Percentiles rank a stretch among this genome's conserved stretches.
These are phyloP conservation scores for Pseudopithomyces chartarum DNA, from an alignment of 2,329 filamentous ascomycete species.

Conservation along the genomic window DNA sequence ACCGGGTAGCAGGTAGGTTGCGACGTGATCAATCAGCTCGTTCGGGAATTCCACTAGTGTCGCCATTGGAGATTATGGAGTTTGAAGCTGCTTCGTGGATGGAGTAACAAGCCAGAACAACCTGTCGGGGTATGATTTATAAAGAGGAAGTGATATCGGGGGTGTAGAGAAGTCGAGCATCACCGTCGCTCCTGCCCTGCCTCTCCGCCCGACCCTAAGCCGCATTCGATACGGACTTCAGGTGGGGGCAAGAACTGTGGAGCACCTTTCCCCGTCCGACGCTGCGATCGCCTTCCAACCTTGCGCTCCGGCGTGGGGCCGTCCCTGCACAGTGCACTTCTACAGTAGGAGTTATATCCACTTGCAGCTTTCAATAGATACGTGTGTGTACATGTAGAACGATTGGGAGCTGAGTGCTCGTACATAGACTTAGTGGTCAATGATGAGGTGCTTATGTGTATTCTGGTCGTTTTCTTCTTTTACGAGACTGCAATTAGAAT, in stretches of 20 bases:
- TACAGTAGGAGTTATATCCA: no score
- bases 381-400: no score
- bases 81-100: background rate
- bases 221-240: background rate
- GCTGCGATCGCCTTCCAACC: no score
- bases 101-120: background rate
- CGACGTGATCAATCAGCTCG: background rate
- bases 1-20: background rate
- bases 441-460: no score
- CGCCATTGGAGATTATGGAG: background rate
- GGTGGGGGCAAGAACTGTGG: background rate
- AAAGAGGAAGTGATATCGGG: background rate
- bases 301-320: no score
- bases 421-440: no score
- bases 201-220: background rate
- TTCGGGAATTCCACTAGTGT: background rate
- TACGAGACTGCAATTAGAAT: no score
- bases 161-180: background rate
- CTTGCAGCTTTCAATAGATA: no score
- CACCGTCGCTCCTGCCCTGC: background rate
- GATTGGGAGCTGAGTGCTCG: no score
- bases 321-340: no score
- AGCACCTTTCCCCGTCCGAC: no score
- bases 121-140: background rate
- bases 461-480: no score